Conservation (phyloP, 2,329 filamentous ascomycete species). For the Pleomassaria siparia region DNA sequence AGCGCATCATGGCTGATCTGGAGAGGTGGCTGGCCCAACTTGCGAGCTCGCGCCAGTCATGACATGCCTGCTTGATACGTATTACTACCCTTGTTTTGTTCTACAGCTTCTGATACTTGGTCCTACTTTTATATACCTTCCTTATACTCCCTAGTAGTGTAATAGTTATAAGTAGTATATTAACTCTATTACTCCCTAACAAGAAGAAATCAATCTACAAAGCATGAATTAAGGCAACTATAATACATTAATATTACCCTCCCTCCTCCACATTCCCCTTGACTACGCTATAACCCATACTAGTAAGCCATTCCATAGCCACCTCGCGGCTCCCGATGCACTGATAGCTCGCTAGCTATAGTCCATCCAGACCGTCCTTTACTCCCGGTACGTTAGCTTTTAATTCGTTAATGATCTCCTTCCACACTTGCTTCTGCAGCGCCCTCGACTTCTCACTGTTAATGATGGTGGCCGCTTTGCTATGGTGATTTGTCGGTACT, state of each 20-base stretch:
- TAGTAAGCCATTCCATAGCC: not conserved
- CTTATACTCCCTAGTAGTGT: too few relatives aligned
- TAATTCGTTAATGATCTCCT: slow-evolving; percentile 11
- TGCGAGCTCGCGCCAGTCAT: slow-evolving; percentile 9
- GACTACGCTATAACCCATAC: not conserved
- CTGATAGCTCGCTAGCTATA: not conserved
- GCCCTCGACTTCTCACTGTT: slow-evolving; percentile 8
- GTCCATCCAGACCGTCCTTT: slow-evolving; percentile 1
- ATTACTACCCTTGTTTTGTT: too few relatives aligned
- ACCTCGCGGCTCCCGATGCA: not conserved
- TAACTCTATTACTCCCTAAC: too few relatives aligned
- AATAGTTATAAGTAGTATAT: too few relatives aligned
- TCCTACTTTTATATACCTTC: too few relatives aligned
- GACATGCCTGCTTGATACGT: slow-evolving; percentile 5
- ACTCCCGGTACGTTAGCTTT: slow-evolving; percentile 11
- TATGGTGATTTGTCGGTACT: slow-evolving; percentile 3
- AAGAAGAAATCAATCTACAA: too few relatives aligned
- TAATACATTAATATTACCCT: too few relatives aligned
- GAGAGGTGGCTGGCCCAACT: slow-evolving; percentile 19
- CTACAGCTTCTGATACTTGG: too few relatives aligned
- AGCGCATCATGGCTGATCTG: slow-evolving; percentile 21
- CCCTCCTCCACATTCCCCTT: too few relatives aligned
- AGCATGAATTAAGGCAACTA: too few relatives aligned
- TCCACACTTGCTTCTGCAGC: slow-evolving; percentile 11
- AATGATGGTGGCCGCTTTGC: slow-evolving; percentile 6